Evolutionary conservation across 805 yeast species (phyloP).

Genomic region (Saccharomyces kudriavzevii): DNA sequence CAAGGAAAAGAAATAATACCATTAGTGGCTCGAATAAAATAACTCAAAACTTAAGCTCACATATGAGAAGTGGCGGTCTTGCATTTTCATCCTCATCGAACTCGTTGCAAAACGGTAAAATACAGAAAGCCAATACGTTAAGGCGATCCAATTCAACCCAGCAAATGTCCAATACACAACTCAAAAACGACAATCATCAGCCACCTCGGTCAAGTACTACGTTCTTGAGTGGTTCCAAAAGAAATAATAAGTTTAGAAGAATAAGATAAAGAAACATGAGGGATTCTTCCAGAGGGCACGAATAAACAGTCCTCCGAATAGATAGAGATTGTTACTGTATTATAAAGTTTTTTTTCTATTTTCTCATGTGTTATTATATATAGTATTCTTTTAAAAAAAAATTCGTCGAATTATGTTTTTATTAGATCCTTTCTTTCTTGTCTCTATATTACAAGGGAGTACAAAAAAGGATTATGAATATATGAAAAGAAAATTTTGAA

Average conservation of each 20-base stretch:
- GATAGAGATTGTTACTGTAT: background rate
- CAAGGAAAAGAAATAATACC: slow-evolving; percentile 18
- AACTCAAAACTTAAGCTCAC: slow-evolving; percentile 14
- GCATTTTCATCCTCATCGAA: background rate
- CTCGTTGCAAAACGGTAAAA: background rate
- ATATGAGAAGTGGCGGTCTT: slow-evolving; percentile 16
- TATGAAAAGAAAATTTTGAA: background rate
- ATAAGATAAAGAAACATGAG: background rate
- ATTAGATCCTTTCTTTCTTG: background rate
- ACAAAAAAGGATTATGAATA: background rate
- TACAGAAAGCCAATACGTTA: background rate
- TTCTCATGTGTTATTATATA: background rate
- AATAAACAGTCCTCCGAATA: background rate
- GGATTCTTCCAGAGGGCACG: background rate
- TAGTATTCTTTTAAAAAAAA: background rate
- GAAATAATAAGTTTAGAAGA: slow-evolving; percentile 6
- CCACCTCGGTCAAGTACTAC: background rate
- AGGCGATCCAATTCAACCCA: background rate
- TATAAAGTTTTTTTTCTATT: background rate
- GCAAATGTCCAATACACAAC: slow-evolving; percentile 4
- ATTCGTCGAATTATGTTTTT: background rate
- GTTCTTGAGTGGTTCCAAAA: background rate
- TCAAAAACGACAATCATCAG: slow-evolving; percentile 5
- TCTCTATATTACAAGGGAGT: background rate
- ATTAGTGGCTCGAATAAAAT: slow-evolving; percentile 8